Percentiles rank a stretch among this genome's conserved stretches.
These are phyloP conservation scores for Angomonas desouzai DNA, from an alignment of 208 protist genomes.

Conservation along the genomic window DNA sequence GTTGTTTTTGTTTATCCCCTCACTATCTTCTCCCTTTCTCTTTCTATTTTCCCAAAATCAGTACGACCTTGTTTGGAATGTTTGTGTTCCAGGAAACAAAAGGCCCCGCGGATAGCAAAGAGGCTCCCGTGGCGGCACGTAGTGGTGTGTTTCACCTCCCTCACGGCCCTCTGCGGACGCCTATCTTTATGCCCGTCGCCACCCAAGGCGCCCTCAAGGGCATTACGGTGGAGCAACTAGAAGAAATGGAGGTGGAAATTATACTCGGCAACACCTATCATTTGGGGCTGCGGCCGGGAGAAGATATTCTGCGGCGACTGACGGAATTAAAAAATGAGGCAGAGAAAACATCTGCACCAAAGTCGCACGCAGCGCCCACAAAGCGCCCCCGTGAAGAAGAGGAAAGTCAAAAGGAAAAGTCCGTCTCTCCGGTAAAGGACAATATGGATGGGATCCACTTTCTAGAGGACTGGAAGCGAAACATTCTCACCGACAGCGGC, in stretches of 20 bases:
- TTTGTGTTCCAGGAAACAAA: conserved; percentile 71
- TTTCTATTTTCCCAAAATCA: conserved; percentile 15
- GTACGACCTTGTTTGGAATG: conserved; percentile 11
- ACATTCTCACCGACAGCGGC: conserved; percentile 97
- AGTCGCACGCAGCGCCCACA: no score
- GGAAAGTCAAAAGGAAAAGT: no score
- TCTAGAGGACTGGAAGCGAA: conserved; percentile 94
- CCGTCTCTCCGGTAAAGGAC: conserved; percentile 42
- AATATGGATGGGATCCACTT: conserved; percentile 97
- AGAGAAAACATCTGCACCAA: no score
- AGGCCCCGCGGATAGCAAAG: conserved; percentile 25
- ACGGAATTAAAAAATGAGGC: conserved; percentile 61
- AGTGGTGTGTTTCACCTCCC: conserved; percentile 88
- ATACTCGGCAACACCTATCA: conserved; percentile 99
- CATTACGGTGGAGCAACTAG: conserved; percentile 91
- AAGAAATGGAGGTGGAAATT: conserved; percentile 93
- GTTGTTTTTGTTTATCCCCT: not conserved
- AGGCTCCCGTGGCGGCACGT: conserved; percentile 55
- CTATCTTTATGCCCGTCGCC: conserved; percentile 98
- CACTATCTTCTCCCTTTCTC: conserved; percentile 6
- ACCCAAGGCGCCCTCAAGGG: conserved; percentile 98
- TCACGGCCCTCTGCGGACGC: conserved; percentile 87
- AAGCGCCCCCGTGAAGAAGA: no score
- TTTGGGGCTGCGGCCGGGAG: conserved; percentile 93
- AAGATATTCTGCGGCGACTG: conserved; percentile 73